These are phyloP conservation scores for Eruca vesicaria DNA, from an alignment of 441 rosid species.

Conservation along the genomic window DNA sequence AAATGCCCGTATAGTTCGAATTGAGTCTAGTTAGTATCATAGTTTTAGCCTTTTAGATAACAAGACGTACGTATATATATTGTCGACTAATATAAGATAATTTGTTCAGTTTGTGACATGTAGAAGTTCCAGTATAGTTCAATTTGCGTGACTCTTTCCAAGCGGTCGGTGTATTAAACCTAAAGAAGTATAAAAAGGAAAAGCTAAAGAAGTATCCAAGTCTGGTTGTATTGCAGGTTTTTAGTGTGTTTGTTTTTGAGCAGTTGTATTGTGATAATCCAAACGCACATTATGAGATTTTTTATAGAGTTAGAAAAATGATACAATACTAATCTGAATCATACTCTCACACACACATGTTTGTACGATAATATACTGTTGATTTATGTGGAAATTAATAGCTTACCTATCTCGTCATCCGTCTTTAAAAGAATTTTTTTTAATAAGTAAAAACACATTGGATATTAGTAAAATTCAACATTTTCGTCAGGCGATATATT, in stretches of 20 bases:
- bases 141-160: too few species aligned
- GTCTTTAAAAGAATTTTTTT: not conserved
- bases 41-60: not conserved
- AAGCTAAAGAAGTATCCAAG: too few species aligned
- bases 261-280: not conserved
- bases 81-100: not conserved
- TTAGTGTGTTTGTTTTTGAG: not conserved
- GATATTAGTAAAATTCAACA: not conserved
- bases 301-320: too few species aligned
- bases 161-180: too few species aligned
- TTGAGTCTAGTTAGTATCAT: too few species aligned
- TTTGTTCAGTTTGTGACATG: not conserved
- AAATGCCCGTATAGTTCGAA: too few species aligned
- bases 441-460: not conserved
- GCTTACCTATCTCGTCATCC: not conserved
- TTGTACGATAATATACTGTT: not conserved
- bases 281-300: too few species aligned
- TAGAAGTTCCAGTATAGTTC: too few species aligned
- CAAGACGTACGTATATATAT: not conserved
- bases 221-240: too few species aligned
- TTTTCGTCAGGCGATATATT: not conserved
- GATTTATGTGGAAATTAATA: not conserved
- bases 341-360: not conserved
- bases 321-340: not conserved
- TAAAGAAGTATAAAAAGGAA: too few species aligned